Base-by-base conservation (phyloP, 352 stramenopile species). In the Phytophthora gonapodyides region DNA sequence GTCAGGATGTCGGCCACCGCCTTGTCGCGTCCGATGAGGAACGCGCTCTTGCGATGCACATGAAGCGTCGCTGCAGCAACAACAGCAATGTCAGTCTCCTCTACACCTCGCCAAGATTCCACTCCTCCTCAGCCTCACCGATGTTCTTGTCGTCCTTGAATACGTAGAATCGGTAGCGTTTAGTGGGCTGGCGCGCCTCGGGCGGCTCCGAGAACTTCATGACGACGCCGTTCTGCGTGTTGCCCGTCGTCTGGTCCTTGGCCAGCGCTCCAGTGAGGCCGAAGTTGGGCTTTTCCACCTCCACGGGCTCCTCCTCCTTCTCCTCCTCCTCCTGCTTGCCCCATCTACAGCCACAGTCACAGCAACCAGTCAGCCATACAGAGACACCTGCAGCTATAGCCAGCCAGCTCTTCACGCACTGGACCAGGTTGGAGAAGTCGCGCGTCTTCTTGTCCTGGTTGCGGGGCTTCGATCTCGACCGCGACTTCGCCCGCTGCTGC, bases 121-220 rank as follows among this genome's bases (percentile, higher is more conserved):
- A 38, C 5, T 58, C 57, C 15, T 45, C 17, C 1, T 10, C n/a
- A 56, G 8, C 16, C 78, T 38, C 59, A 96, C 88, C 77, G 37
- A 96, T 76, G 9, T 82, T 62, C 24, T 93, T 66, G 54, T 96
- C 87, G 62, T 87, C 76, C 64, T 98, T 98, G 75, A 99, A 99
- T 34, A 99, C 96, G 75, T 99, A 99, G 4, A 99, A 73, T 13
- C 97, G 84, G 88, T 97, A 99, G 57, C 90, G 81, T 17, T 91
- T 91, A 42, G 88, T 86, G 7, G 97, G 97, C 41, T 87, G 75
- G 8, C 92, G 74, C 10, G 97, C 96, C 67, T 99, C 97, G 0
- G 92, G 79, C 3, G 97, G 97, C 87, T 99, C 97, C 13, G 89
- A 96, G 81, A 95, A 99, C 77, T 99, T 99, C 31, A 99, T 84